A percentile compares a stretch with the other conserved stretches of the same genome.
Evolutionary conservation across 139 green algal species (phyloP).

Genomic region (Micractinium sp.): DNA sequence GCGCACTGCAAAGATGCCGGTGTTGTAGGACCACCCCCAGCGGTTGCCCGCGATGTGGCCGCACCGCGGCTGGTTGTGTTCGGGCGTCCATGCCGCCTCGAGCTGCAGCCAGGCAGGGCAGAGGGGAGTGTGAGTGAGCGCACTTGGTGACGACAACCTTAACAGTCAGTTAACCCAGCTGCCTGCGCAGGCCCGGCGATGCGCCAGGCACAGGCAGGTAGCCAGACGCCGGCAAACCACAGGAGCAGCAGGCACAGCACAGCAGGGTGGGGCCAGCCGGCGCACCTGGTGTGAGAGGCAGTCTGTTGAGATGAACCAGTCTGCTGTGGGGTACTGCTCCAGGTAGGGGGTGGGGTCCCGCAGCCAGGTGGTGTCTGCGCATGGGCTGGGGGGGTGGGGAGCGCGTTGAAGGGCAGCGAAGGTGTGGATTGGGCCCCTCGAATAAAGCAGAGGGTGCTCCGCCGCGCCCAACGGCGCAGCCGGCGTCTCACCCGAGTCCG

Average conservation of each 20-base stretch:
- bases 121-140: background rate
- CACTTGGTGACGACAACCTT: too few species aligned
- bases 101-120: background rate
- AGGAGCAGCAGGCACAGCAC: background rate
- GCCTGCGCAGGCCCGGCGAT: too few species aligned
- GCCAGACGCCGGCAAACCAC: background rate
- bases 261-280: background rate
- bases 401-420: background rate
- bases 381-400: background rate
- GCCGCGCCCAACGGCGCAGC: background rate
- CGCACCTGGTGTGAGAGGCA: conserved; percentile 34
- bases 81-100: background rate
- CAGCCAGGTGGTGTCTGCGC: conserved; percentile 8
- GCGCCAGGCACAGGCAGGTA: too few species aligned
- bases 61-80: conserved; percentile 28
- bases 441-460: background rate
- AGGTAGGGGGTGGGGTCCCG: conserved; percentile 29
- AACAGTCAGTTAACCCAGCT: too few species aligned
- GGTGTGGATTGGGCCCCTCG: background rate
- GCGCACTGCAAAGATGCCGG: conserved; percentile 34
- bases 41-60: conserved; percentile 22
- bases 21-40: conserved; percentile 44
- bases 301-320: conserved; percentile 44
- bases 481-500: background rate
- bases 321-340: background rate